Conservation (phyloP, 106 monocot genomes). For the Dendrobium catenatum region DNA sequence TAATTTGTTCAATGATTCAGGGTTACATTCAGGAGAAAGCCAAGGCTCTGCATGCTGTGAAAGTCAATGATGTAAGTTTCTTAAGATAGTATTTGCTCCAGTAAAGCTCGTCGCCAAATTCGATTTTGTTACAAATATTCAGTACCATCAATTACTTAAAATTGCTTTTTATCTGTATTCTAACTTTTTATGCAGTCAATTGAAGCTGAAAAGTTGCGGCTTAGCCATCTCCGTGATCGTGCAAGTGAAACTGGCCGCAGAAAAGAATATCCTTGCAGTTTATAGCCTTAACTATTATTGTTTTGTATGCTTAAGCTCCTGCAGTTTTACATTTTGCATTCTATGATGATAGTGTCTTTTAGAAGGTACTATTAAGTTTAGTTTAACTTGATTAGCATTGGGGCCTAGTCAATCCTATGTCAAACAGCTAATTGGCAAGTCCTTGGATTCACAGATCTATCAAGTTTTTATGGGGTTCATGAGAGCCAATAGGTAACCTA, state of each 20-base stretch:
- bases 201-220: constrained; percentile 66
- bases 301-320: neutral
- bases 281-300: neutral
- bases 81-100: neutral
- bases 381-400: too few relatives aligned
- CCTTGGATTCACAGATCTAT: too few relatives aligned
- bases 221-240: constrained; percentile 81
- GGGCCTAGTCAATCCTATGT: too few relatives aligned
- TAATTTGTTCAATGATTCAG: constrained; percentile 27
- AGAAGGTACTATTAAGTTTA: too few relatives aligned
- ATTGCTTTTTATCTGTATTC: neutral
- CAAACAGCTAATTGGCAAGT: too few relatives aligned
- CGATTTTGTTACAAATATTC: neutral
- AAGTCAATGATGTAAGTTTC: constrained; percentile 81
- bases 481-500: too few relatives aligned
- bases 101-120: neutral
- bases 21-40: constrained; percentile 77
- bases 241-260: constrained; percentile 88
- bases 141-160: neutral
- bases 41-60: constrained; percentile 55
- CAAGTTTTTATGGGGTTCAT: too few relatives aligned
- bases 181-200: constrained; percentile 38
- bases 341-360: neutral
- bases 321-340: neutral
- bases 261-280: constrained; percentile 79